Percentiles rank a stretch among this genome's conserved stretches.
Evolutionary conservation across 2,329 filamentous ascomycete species (phyloP).

Genomic region (Cordyceps militaris): DNA sequence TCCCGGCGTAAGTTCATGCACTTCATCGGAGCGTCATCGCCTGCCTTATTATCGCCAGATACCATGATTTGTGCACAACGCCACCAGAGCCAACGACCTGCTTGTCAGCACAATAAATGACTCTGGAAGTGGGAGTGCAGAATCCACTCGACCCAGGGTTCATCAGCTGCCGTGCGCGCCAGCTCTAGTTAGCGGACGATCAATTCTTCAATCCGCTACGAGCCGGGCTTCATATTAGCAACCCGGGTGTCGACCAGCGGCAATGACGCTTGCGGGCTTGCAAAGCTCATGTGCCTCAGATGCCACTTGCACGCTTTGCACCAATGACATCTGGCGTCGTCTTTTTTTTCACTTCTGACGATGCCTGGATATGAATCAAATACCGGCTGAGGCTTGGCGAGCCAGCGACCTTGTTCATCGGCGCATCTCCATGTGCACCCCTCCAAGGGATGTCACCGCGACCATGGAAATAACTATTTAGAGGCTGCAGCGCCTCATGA

Average conservation of each 20-base stretch:
- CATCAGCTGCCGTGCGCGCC: background rate
- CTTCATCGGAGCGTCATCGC: conserved; percentile 6
- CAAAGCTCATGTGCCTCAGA: background rate
- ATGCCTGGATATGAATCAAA: background rate
- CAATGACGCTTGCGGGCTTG: conserved; percentile 5
- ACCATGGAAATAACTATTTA: too few relatives aligned
- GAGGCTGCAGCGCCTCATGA: too few relatives aligned
- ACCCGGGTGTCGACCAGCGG: background rate
- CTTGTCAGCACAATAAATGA: background rate
- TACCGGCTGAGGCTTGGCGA: background rate
- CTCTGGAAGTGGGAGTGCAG: background rate
- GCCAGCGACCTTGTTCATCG: background rate
- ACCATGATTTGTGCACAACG: background rate
- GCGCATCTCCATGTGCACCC: too few relatives aligned
- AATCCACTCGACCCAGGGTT: background rate
- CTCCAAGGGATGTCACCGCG: too few relatives aligned
- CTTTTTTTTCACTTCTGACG: background rate
- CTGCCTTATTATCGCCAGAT: background rate
- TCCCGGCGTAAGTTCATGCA: background rate
- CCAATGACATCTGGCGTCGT: background rate
- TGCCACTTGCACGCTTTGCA: background rate
- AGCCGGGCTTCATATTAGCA: background rate
- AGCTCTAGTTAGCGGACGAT: background rate
- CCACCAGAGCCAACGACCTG: background rate
- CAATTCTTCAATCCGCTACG: background rate